phyloP scores from a whole-genome alignment of 805 yeast genomes.

The Starmera dryadoides region DNA sequence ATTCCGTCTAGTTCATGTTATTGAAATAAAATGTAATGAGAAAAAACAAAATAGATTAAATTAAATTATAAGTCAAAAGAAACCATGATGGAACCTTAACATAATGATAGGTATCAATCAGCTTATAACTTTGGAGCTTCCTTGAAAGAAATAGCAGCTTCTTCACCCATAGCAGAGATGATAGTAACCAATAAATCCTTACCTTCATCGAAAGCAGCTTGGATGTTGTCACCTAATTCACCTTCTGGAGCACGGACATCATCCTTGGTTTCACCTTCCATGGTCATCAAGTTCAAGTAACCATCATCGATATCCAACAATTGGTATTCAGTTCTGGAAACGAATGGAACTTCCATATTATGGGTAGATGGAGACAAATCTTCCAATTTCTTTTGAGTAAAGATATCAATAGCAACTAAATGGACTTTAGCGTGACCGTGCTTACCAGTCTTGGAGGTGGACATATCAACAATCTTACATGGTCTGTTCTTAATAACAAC shows the following conservation, averaged over 20 bases:
- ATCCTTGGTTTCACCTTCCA: conserved; percentile 98
- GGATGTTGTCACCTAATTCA: conserved; percentile 91
- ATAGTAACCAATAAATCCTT: conserved; percentile 96
- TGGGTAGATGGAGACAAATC: conserved; percentile 99
- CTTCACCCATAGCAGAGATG: conserved; percentile 98
- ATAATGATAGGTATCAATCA: too few species aligned
- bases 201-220: conserved; percentile 93
- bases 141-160: conserved; percentile 97
- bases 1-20: too few species aligned
- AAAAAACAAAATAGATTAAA: neutral
- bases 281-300: conserved; percentile 92
- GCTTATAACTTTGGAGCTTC: conserved; percentile 75
- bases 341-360: conserved; percentile 99
- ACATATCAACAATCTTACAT: conserved; percentile 99
- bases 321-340: conserved; percentile 91
- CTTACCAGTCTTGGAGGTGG: conserved; percentile 99
- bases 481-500: conserved; percentile 99
- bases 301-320: conserved; percentile 98
- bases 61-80: neutral
- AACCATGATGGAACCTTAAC: neutral
- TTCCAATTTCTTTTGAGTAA: conserved; percentile 99
- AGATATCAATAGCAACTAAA: conserved; percentile 97
- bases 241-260: conserved; percentile 98
- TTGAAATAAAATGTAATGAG: too few species aligned
- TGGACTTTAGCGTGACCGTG: conserved; percentile 99